Conservation (phyloP, 371 early-diverging fungal genomes). For the Saksenaea oblongispora region DNA sequence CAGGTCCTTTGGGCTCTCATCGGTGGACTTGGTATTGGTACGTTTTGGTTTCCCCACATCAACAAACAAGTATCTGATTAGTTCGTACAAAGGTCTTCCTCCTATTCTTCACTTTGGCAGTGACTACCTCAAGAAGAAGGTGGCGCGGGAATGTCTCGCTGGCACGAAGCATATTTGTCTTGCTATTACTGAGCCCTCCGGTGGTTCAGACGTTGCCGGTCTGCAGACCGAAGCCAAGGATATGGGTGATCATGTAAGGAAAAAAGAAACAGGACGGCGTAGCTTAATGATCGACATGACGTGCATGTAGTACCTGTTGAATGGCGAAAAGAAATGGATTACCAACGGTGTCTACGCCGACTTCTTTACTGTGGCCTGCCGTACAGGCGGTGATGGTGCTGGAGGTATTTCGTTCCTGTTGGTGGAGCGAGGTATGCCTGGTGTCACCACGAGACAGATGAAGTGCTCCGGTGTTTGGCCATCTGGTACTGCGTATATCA, state of each 20-base stretch:
- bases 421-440: constrained; percentile 74
- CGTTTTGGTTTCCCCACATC: not conserved
- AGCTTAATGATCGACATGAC: constrained; percentile 32
- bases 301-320: constrained; percentile 33
- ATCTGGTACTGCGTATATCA: constrained; percentile 72
- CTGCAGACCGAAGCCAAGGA: constrained; percentile 77
- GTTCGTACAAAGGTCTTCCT: constrained; percentile 50
- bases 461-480: constrained; percentile 82
- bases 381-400: constrained; percentile 80
- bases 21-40: constrained; percentile 69
- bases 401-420: constrained; percentile 74
- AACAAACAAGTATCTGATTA: not conserved
- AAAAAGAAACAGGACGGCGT: not conserved
- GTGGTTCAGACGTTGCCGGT: constrained; percentile 84
- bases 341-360: constrained; percentile 86
- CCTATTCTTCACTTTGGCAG: constrained; percentile 69
- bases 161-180: constrained; percentile 71
- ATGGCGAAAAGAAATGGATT: constrained; percentile 84
- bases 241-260: constrained; percentile 23
- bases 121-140: constrained; percentile 57
- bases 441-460: constrained; percentile 81
- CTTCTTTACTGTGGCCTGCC: constrained; percentile 60
- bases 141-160: constrained; percentile 58
- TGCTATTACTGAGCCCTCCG: constrained; percentile 68
- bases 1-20: constrained; percentile 43